Evolutionary conservation across 1,284 basidiomycete species (phyloP).

Genomic region (Quambalaria eucalypti): DNA sequence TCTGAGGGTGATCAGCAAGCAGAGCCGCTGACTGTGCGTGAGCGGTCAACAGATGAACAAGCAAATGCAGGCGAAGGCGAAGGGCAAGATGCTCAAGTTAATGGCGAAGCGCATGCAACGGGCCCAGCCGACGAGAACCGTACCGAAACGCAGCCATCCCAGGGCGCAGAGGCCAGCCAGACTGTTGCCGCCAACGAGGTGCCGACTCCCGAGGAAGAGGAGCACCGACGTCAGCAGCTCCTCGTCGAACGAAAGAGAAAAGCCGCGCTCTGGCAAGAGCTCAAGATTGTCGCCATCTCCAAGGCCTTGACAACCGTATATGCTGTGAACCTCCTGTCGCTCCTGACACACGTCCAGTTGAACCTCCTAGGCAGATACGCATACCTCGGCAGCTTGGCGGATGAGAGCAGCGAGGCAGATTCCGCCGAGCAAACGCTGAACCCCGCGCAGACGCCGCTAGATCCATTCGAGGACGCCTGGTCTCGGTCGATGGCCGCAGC

Average conservation of each 20-base stretch:
- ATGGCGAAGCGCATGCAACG: no score
- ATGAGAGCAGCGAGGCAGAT: neutral
- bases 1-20: no score
- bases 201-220: no score
- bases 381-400: constrained; percentile 55
- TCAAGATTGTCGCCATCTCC: constrained; percentile 58
- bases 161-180: no score
- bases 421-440: neutral
- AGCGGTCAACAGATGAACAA: no score
- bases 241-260: constrained; percentile 13
- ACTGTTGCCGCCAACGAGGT: no score
- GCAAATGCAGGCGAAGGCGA: no score
- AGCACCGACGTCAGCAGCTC: neutral
- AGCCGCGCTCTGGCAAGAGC: constrained; percentile 42
- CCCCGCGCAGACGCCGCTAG: neutral
- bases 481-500: neutral
- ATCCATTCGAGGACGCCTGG: neutral
- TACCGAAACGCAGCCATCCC: no score
- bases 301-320: constrained; percentile 76
- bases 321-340: constrained; percentile 65
- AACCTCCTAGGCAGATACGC: constrained; percentile 70
- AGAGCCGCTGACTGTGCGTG: no score
- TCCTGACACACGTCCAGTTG: constrained; percentile 74
- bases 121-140: no score
- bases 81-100: no score